Conservation (phyloP, 2,329 filamentous ascomycete species). For the Neurospora crassa region DNA sequence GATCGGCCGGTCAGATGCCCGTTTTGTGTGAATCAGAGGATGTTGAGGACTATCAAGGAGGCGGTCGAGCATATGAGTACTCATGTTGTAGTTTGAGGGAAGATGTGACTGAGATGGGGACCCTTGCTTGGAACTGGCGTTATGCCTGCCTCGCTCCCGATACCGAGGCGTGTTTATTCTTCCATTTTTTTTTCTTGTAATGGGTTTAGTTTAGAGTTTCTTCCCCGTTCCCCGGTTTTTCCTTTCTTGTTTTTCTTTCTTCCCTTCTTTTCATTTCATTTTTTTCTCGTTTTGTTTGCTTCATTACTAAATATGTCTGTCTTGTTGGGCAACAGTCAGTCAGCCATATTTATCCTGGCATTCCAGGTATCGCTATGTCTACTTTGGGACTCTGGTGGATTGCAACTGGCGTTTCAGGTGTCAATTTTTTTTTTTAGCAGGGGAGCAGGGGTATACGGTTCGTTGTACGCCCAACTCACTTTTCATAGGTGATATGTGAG, state of each 20-base stretch:
- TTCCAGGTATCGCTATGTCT: neutral
- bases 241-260: neutral
- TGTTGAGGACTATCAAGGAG: conserved; percentile 51
- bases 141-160: neutral
- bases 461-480: neutral
- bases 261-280: neutral
- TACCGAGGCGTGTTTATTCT: neutral
- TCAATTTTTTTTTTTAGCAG: neutral
- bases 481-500: neutral
- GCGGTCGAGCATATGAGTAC: conserved; percentile 54
- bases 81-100: conserved; percentile 43
- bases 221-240: neutral
- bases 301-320: neutral
- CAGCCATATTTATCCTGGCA: neutral
- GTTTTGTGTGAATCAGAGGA: conserved; percentile 52
- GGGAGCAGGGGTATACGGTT: neutral
- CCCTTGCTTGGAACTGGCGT: neutral
- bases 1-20: conserved; percentile 47
- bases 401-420: neutral
- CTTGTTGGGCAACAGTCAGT: neutral
- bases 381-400: neutral
- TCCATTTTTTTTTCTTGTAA: neutral
- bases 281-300: neutral
- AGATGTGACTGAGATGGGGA: neutral
- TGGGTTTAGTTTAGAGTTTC: neutral